A percentile compares a stretch with the other conserved stretches of the same genome.
These are phyloP conservation scores for Solanum aculeatissimum DNA, from an alignment of 305 asterid species.

Conservation along the genomic window DNA sequence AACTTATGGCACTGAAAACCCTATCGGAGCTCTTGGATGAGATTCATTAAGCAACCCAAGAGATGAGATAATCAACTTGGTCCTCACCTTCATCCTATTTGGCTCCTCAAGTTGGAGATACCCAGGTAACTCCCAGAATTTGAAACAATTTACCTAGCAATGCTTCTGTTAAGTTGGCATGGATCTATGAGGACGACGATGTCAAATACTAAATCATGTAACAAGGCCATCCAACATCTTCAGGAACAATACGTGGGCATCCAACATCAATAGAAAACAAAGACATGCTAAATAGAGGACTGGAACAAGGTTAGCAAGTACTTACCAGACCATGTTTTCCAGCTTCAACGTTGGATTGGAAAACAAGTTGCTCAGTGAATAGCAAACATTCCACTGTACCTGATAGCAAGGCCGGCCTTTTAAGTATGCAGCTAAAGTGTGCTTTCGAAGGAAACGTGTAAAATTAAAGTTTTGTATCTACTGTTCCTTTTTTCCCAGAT, in stretches of 20 bases:
- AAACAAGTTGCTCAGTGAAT: constrained; percentile 87
- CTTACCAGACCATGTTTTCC: constrained; percentile 76
- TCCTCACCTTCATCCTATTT: not conserved
- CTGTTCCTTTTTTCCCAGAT: not conserved
- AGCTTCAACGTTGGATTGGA: constrained; percentile 56
- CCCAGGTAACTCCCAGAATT: not conserved
- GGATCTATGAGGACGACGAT: not conserved
- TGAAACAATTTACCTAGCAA: not conserved
- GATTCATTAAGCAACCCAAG: not conserved
- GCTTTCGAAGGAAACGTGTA: not conserved
- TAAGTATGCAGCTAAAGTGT: not conserved
- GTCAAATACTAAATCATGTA: not conserved
- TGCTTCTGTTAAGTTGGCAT: not conserved
- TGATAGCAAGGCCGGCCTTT: constrained; percentile 20
- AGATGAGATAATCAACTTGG: not conserved
- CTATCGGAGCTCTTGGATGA: not conserved
- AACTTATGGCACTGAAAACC: not conserved
- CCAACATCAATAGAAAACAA: not conserved
- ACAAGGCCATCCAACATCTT: not conserved
- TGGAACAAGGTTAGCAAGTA: not conserved
- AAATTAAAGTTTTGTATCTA: not conserved
- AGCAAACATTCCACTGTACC: constrained; percentile 99
- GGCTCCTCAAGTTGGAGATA: not conserved
- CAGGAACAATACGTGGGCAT: not conserved
- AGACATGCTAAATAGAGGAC: not conserved